Evolutionary conservation across 2,329 filamentous ascomycete species (phyloP).

Genomic region (Aspergillus sclerotialis): DNA sequence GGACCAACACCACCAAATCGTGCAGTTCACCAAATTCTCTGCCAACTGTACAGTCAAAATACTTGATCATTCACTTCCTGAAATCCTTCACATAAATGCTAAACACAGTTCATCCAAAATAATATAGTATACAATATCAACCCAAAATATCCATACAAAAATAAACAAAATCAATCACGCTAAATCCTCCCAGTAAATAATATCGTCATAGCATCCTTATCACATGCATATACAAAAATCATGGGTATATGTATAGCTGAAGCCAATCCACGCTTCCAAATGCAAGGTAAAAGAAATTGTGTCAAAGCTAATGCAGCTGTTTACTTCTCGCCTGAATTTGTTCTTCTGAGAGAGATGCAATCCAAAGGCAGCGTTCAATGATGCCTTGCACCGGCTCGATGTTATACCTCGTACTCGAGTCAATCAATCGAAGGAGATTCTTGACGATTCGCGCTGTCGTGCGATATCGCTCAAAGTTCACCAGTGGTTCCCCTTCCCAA

Average conservation of each 20-base stretch:
- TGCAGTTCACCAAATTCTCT: no score
- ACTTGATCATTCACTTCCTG: no score
- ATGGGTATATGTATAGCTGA: no score
- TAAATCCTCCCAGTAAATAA: no score
- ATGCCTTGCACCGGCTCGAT: constrained; percentile 53
- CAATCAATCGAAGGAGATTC: constrained; percentile 54
- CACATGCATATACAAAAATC: neutral
- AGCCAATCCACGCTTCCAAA: constrained; percentile 1
- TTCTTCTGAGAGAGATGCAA: constrained; percentile 53
- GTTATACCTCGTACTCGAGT: constrained; percentile 56
- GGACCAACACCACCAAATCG: no score
- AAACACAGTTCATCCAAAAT: no score
- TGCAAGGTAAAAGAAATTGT: constrained; percentile 5
- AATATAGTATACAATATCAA: no score
- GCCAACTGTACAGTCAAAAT: no score
- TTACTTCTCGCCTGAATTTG: constrained; percentile 46
- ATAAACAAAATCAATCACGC: no score
- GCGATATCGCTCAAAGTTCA: constrained; percentile 62
- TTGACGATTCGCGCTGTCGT: constrained; percentile 61
- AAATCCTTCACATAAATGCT: no score
- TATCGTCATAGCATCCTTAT: neutral
- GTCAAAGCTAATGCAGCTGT: constrained; percentile 28
- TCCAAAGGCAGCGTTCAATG: constrained; percentile 58
- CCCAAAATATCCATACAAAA: no score
- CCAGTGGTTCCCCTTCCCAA: constrained; percentile 45